Evolutionary conservation across 2,329 filamentous ascomycete species (phyloP).

Genomic region (Apiospora arundinis): DNA sequence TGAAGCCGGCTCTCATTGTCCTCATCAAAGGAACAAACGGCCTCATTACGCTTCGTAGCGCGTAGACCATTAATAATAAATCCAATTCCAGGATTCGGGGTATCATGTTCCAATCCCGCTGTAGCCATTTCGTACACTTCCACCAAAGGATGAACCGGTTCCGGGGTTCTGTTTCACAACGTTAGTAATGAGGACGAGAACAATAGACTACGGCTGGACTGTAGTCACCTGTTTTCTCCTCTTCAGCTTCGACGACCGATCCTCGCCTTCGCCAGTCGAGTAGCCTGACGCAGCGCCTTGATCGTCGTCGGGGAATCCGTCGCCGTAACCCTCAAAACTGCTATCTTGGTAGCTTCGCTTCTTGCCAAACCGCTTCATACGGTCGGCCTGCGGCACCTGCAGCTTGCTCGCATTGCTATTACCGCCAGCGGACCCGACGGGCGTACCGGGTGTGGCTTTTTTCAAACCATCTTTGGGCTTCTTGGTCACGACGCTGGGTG

Average conservation of each 20-base stretch:
- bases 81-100: constrained; percentile 35
- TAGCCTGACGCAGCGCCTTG: constrained; percentile 64
- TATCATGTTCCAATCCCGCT: constrained; percentile 66
- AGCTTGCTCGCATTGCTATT: constrained; percentile 38
- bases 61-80: constrained; percentile 31
- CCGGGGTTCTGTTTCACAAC: constrained; percentile 51
- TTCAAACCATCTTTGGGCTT: constrained; percentile 43
- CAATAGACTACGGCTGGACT: constrained; percentile 34
- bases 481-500: constrained; percentile 47
- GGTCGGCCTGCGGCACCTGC: constrained; percentile 52
- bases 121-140: constrained; percentile 55
- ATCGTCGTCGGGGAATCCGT: constrained; percentile 74
- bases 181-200: constrained; percentile 47
- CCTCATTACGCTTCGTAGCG: constrained; percentile 15
- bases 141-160: constrained; percentile 49
- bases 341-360: constrained; percentile 79
- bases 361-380: constrained; percentile 71
- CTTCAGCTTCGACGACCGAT: constrained; percentile 60
- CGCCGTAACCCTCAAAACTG: constrained; percentile 77
- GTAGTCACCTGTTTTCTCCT: constrained; percentile 68
- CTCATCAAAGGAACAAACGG: constrained; percentile 5
- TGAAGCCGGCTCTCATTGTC: constrained; percentile 9
- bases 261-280: constrained; percentile 75
- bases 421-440: constrained; percentile 45
- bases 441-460: constrained; percentile 57